Evolutionary conservation across 2,329 filamentous ascomycete species (phyloP), one percentile per base, ranked within the genome.

Genomic region (Aspergillus tamarii): DNA sequence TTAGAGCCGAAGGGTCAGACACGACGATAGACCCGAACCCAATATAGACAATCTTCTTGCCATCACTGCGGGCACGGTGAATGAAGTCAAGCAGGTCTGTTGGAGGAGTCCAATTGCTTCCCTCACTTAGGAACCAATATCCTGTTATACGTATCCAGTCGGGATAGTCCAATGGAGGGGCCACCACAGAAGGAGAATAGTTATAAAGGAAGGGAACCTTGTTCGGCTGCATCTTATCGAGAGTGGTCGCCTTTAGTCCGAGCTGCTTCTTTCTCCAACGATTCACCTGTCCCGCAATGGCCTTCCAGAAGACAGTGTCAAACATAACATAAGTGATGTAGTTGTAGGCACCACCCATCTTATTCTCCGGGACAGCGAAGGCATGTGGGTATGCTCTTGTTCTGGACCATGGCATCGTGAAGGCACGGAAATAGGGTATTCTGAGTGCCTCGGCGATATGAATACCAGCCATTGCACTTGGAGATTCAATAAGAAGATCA

Each of bases 161-260:
- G 48, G 92, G 94, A 80, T 94, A 99, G 80, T 99, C 95, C 1
- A 97, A 84, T 19, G 95, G 95, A 32, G 94, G 94, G 2, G 92
- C 88, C n/a, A 99, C 95, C 14, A 99, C 95, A 12, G 88, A 91
- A 0, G 94, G 93, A 61, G 92, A 96, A 77, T 97, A 98, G 79
- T 97, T 98, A 83, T 99, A 99, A 53, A 99, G 80, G 78, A 99
- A 99, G 0, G 95, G 95, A n/a, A 97, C 93, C 76, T 96, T 96
- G 82, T 97, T 97, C 2, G 92, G 90, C 79, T 97, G 93, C 87
- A 99, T 88, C 81, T 94, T 96, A 75, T 95, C 91, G 50, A 97
- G 82, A 63, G 83, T 92, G 1, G 95, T 99, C 67, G 89, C 90
- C 58, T 90, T 91, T 32, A 99, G 82, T 0, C 88, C 87, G 6